phyloP scores from a whole-genome alignment of 1,284 basidiomycete species.

The Violaceomyces palustris region DNA sequence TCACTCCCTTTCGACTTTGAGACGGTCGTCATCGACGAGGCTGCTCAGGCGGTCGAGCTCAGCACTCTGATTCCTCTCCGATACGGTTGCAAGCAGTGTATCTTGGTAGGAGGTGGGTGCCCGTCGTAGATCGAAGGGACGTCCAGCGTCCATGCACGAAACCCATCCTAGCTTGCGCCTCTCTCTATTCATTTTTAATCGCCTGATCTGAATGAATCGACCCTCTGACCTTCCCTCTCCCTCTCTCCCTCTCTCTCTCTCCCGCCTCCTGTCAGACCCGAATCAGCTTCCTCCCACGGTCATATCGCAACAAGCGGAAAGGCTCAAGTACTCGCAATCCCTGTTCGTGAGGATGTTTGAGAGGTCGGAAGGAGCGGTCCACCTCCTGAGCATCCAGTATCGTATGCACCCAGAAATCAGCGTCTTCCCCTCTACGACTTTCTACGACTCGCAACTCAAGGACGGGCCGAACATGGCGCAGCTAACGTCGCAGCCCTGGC shows the following conservation, averaged over 20 bases:
- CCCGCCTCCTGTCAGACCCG: no score
- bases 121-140: no score
- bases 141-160: no score
- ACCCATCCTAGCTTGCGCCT: no score
- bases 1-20: constrained; percentile 74
- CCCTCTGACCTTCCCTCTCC: no score
- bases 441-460: constrained; percentile 74
- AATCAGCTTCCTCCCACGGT: constrained; percentile 96
- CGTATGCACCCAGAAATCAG: constrained; percentile 99
- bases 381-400: constrained; percentile 94
- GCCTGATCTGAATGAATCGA: no score
- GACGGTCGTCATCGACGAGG: constrained; percentile 95
- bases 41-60: constrained; percentile 92
- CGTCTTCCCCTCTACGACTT: constrained; percentile 77
- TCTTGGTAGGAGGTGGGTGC: constrained; percentile 96
- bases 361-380: constrained; percentile 70
- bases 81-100: constrained; percentile 75
- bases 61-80: constrained; percentile 94
- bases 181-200: no score
- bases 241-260: no score
- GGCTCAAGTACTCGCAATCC: constrained; percentile 77
- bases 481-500: constrained; percentile 84
- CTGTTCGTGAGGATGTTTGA: constrained; percentile 89
- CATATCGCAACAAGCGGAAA: constrained; percentile 77
- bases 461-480: constrained; percentile 84